Conservation (phyloP, 495 filamentous ascomycete species). For the Viridothelium virens region DNA sequence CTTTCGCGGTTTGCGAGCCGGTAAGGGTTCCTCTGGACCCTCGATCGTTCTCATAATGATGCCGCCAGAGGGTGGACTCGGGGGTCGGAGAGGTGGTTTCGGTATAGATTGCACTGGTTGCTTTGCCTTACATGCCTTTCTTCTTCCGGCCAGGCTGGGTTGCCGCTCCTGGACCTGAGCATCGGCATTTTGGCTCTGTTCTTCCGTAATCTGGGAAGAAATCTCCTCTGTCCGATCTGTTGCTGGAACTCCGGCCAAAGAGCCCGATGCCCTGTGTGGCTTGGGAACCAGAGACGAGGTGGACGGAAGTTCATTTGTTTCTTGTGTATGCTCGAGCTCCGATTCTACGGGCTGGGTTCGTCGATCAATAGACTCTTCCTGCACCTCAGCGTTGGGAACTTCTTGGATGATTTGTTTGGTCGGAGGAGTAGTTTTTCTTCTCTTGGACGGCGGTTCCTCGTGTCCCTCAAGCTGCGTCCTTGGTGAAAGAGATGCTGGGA, state of each 20-base stretch:
- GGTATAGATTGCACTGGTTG: neutral
- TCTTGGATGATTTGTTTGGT: neutral
- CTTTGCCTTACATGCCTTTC: neutral
- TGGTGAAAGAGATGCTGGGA: neutral
- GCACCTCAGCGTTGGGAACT: neutral
- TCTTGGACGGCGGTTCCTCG: neutral
- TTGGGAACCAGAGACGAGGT: too few relatives aligned
- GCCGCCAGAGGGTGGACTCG: neutral
- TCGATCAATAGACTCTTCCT: neutral
- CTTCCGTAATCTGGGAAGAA: neutral
- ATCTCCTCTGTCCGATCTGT: too few relatives aligned
- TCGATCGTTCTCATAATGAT: constrained; percentile 2
- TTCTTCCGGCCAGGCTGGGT: too few relatives aligned
- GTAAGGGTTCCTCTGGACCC: neutral
- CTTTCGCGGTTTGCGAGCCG: neutral
- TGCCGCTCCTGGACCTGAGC: neutral
- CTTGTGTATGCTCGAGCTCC: neutral
- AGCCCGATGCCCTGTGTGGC: too few relatives aligned
- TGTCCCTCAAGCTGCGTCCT: neutral
- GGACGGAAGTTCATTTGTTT: too few relatives aligned
- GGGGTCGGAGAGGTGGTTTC: neutral
- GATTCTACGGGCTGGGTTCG: neutral
- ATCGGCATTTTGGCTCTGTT: neutral
- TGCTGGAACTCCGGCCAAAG: too few relatives aligned
- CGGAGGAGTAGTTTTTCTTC: neutral